A percentile compares a stretch with the other conserved stretches of the same genome.
Conservation (phyloP, 192 early-diverging fungal genomes). For the Dissophora globulifera region DNA sequence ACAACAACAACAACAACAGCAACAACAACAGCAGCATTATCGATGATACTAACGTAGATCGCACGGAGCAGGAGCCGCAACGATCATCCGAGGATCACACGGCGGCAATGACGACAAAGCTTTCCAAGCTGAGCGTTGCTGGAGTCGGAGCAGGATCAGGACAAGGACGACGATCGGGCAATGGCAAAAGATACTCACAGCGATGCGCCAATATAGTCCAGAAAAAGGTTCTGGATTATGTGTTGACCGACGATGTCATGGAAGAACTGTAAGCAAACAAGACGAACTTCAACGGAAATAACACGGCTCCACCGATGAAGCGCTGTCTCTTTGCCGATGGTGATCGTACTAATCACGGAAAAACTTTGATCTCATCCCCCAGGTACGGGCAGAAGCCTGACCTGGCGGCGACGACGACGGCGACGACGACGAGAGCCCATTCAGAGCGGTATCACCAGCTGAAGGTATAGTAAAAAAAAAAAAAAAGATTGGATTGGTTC, state of each 20-base stretch:
- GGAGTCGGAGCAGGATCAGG: background rate
- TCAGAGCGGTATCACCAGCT: constrained; percentile 48
- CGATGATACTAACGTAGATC: too few species aligned
- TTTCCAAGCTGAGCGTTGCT: background rate
- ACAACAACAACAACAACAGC: too few species aligned
- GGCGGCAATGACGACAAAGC: too few species aligned
- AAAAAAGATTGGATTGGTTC: background rate
- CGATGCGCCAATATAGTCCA: constrained; percentile 34
- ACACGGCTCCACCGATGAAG: too few species aligned
- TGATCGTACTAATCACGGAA: background rate
- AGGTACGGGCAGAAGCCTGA: constrained; percentile 39
- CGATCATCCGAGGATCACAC: too few species aligned
- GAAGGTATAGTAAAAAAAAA: constrained; percentile 23
- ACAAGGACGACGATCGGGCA: constrained; percentile 11
- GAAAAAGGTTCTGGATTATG: constrained; percentile 41
- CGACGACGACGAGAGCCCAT: constrained; percentile 19
- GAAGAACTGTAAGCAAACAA: constrained; percentile 35
- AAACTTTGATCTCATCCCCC: background rate
- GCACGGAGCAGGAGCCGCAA: background rate
- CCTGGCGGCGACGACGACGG: constrained; percentile 6
- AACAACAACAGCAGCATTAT: too few species aligned
- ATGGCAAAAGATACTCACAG: constrained; percentile 32
- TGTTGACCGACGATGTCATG: constrained; percentile 47
- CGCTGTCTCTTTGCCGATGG: too few species aligned
- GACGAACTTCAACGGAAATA: too few species aligned